Evolutionary conservation across 2,329 filamentous ascomycete species (phyloP).

Genomic region (Arthrobotrys sinensis): DNA sequence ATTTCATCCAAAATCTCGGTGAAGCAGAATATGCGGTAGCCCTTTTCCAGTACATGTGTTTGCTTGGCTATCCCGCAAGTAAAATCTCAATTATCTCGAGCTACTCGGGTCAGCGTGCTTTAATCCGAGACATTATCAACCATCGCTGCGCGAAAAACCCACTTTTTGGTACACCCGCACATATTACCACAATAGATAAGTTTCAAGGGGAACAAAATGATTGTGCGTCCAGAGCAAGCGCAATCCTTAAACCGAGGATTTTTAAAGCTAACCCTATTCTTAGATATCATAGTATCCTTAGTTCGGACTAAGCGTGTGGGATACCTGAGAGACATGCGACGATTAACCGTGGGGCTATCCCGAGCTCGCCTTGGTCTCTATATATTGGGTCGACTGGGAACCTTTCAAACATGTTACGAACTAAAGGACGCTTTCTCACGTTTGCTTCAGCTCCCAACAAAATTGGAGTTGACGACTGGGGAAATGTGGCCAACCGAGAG

Average conservation of each 20-base stretch:
- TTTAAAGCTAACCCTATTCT: background rate
- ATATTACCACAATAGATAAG: slow-evolving; percentile 95
- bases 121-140: slow-evolving; percentile 87
- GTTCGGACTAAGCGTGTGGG: slow-evolving; percentile 90
- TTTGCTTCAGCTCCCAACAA: slow-evolving; percentile 76
- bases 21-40: slow-evolving; percentile 98
- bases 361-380: slow-evolving; percentile 93
- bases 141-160: slow-evolving; percentile 87
- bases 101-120: slow-evolving; percentile 90
- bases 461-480: slow-evolving; percentile 83
- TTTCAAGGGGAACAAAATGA: slow-evolving; percentile 99
- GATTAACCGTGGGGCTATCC: slow-evolving; percentile 93
- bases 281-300: slow-evolving; percentile 92
- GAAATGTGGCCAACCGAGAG: slow-evolving; percentile 85
- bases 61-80: slow-evolving; percentile 88
- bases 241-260: background rate
- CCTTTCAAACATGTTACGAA: slow-evolving; percentile 92
- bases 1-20: slow-evolving; percentile 96
- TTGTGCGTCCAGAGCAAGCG: slow-evolving; percentile 75
- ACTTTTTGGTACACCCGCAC: slow-evolving; percentile 89
- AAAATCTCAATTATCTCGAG: slow-evolving; percentile 92
- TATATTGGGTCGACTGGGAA: slow-evolving; percentile 86
- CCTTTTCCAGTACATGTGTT: slow-evolving; percentile 95
- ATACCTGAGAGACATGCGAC: slow-evolving; percentile 92
- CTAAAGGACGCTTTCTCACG: slow-evolving; percentile 87